Evolutionary conservation across 2,329 filamentous ascomycete genomes (phyloP).

Genomic region (Fusarium sp.): DNA sequence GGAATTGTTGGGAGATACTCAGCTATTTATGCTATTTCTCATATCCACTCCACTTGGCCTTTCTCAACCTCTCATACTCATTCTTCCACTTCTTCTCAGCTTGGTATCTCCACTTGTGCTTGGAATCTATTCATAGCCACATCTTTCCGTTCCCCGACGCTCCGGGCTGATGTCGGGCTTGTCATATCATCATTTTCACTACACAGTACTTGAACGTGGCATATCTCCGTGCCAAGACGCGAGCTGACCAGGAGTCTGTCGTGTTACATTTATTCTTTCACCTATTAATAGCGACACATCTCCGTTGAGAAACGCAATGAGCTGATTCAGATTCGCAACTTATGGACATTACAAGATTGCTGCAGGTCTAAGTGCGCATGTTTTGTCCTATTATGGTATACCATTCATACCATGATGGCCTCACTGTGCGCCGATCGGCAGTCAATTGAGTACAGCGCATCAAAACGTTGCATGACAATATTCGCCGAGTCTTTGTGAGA

Average conservation of each 20-base stretch:
- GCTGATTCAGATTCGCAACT: not conserved
- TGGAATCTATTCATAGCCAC: not conserved
- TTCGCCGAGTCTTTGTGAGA: not conserved
- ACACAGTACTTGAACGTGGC: not conserved
- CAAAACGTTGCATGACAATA: not conserved
- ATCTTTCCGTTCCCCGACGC: not conserved
- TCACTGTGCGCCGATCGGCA: not conserved
- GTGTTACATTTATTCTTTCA: not conserved
- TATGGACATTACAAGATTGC: not conserved
- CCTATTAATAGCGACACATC: not conserved
- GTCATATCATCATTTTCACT: not conserved
- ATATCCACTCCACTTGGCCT: fast-evolving
- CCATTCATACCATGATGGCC: not conserved
- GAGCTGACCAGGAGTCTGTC: fast-evolving
- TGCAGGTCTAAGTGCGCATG: not conserved
- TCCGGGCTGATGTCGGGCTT: fast-evolving
- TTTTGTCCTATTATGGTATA: not conserved
- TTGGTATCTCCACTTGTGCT: fast-evolving
- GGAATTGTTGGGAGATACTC: fast-evolving
- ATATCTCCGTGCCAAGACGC: not conserved
- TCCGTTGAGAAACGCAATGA: not conserved
- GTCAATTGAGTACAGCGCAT: not conserved
- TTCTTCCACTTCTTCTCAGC: fast-evolving
- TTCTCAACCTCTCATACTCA: fast-evolving
- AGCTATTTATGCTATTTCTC: not conserved